These are phyloP conservation scores for Aspergillus brunneoviolaceus DNA, from an alignment of 2,329 filamentous ascomycete species.

Conservation along the genomic window DNA sequence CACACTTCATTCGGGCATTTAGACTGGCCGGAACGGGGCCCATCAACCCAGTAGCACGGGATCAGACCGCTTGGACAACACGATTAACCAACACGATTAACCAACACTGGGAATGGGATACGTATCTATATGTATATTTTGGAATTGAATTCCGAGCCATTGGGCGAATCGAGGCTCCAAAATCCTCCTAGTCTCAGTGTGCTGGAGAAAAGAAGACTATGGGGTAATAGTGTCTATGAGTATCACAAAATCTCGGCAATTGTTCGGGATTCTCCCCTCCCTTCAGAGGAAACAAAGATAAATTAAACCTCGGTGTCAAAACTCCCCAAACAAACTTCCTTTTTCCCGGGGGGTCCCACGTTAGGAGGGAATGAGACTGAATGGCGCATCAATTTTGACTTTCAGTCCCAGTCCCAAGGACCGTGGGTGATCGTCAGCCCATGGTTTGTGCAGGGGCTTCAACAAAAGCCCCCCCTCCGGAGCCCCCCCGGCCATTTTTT, in stretches of 20 bases:
- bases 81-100: neutral
- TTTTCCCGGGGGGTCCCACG: neutral
- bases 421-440: conserved; percentile 7
- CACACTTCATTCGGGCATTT: neutral
- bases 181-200: no score
- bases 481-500: no score
- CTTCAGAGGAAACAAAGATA: neutral
- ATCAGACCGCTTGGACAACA: neutral
- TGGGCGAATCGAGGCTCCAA: no score
- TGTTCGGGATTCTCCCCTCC: neutral
- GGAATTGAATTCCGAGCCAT: neutral
- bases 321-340: neutral
- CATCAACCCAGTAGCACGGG: neutral
- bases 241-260: neutral
- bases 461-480: neutral
- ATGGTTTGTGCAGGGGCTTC: conserved; percentile 5
- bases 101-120: neutral
- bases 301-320: no score
- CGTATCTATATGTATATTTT: neutral
- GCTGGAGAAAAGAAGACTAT: no score
- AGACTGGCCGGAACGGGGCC: neutral
- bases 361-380: no score
- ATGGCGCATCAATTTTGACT: neutral
- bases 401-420: neutral
- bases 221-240: neutral